phyloP scores from a whole-genome alignment of 2,329 filamentous ascomycete genomes.

The Teratosphaeria gauchensis region DNA sequence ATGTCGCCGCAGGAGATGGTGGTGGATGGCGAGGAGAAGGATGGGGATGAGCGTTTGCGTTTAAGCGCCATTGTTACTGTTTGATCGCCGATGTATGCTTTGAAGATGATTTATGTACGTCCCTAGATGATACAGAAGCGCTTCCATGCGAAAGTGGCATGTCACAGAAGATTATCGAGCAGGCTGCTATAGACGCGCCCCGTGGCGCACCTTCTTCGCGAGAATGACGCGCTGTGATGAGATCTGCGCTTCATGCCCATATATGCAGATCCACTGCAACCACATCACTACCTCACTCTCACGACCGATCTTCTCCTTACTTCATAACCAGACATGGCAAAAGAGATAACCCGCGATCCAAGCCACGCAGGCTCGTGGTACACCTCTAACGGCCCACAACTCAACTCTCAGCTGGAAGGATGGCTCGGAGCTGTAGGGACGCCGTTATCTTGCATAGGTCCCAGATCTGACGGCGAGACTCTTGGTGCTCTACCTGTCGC shows the following conservation, averaged over 20 bases:
- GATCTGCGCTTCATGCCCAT: neutral
- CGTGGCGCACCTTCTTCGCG: neutral
- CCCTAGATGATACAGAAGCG: neutral
- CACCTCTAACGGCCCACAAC: slow-evolving; percentile 46
- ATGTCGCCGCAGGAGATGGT: slow-evolving; percentile 24
- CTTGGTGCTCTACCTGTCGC: slow-evolving; percentile 51
- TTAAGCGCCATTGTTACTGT: slow-evolving; percentile 42
- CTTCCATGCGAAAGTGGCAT: neutral
- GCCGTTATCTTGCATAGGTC: slow-evolving; percentile 51
- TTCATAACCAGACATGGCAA: slow-evolving; percentile 9
- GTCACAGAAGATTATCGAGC: neutral
- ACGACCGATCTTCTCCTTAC: neutral
- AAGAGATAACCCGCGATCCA: slow-evolving; percentile 43
- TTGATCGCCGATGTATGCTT: neutral
- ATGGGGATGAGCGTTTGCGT: slow-evolving; percentile 44
- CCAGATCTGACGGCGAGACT: slow-evolving; percentile 30
- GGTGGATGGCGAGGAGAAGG: slow-evolving; percentile 33
- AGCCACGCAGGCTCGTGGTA: slow-evolving; percentile 90
- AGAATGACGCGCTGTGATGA: neutral
- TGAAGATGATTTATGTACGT: neutral
- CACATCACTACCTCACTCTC: neutral
- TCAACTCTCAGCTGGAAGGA: slow-evolving; percentile 60
- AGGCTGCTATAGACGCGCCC: neutral
- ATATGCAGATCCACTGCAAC: neutral
- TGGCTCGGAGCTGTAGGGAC: slow-evolving; percentile 66